These are phyloP conservation scores for Lasiosphaeriaceae sp. DNA, from an alignment of 495 filamentous ascomycete genomes.

Conservation along the genomic window DNA sequence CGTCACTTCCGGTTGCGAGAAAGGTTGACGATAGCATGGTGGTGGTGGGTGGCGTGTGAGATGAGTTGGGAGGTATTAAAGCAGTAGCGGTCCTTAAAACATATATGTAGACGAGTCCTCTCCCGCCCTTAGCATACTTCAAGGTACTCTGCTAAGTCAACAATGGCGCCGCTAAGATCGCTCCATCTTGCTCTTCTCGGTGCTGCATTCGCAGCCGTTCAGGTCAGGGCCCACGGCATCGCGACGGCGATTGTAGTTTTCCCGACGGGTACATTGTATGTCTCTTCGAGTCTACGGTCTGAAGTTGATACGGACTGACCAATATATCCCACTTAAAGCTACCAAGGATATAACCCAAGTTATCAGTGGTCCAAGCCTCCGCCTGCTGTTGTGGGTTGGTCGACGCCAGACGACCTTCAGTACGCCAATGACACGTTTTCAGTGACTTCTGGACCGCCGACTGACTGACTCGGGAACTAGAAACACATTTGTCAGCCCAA, in stretches of 20 bases:
- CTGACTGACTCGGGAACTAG: conserved; percentile 38
- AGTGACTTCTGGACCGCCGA: background rate
- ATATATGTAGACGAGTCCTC: too few species aligned
- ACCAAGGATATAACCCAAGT: conserved; percentile 27
- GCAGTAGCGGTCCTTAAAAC: too few species aligned
- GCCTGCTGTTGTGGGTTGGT: conserved; percentile 26
- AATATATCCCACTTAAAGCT: conserved; percentile 8
- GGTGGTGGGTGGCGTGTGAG: too few species aligned
- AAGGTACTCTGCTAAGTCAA: background rate
- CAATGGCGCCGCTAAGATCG: background rate
- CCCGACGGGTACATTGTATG: conserved; percentile 26
- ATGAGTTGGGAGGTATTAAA: too few species aligned
- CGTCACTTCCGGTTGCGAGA: too few species aligned
- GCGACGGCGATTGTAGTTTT: conserved; percentile 25
- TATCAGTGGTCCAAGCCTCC: conserved; percentile 26
- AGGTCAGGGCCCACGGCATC: conserved; percentile 24
- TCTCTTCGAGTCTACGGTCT: background rate
- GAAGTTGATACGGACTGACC: background rate
- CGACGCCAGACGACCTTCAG: conserved; percentile 28
- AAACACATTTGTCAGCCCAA: conserved; percentile 55
- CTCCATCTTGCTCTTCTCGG: conserved; percentile 10
- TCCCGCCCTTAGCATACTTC: background rate
- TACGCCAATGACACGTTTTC: conserved; percentile 7
- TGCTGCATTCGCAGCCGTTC: conserved; percentile 15
- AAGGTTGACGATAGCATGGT: too few species aligned